Percentiles rank a stretch among this genome's conserved stretches.
These are phyloP conservation scores for Aspergillus jensenii DNA, from an alignment of 2,329 filamentous ascomycete species.

Conservation along the genomic window DNA sequence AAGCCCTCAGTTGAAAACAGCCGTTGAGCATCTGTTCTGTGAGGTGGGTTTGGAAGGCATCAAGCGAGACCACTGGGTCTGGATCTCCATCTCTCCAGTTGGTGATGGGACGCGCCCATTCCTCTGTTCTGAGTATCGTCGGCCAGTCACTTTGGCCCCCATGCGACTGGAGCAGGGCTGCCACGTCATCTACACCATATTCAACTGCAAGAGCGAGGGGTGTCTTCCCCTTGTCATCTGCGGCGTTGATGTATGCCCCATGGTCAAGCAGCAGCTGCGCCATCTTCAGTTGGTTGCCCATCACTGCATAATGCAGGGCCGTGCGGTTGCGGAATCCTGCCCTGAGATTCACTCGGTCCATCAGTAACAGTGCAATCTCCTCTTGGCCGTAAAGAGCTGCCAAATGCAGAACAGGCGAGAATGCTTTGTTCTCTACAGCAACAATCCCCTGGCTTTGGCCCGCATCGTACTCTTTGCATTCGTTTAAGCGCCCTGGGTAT, in stretches of 20 bases:
- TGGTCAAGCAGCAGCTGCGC: background rate
- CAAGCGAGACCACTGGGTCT: background rate
- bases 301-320: background rate
- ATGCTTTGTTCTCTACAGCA: background rate
- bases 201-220: background rate
- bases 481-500: background rate
- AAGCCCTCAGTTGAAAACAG: background rate
- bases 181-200: background rate
- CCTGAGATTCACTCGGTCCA: background rate
- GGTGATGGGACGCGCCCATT: background rate
- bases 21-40: background rate
- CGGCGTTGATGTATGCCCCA: background rate
- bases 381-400: background rate
- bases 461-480: background rate
- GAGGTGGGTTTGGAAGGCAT: background rate
- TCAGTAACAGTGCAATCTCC: background rate
- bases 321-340: background rate
- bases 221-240: background rate
- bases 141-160: background rate
- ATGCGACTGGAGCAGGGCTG: background rate
- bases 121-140: background rate
- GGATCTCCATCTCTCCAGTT: background rate
- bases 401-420: background rate
- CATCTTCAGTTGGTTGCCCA: background rate
- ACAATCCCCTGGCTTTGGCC: background rate